Evolutionary conservation across 2,329 filamentous ascomycete species (phyloP), one percentile per base, ranked within the genome.

Genomic region (Fusarium napiforme): DNA sequence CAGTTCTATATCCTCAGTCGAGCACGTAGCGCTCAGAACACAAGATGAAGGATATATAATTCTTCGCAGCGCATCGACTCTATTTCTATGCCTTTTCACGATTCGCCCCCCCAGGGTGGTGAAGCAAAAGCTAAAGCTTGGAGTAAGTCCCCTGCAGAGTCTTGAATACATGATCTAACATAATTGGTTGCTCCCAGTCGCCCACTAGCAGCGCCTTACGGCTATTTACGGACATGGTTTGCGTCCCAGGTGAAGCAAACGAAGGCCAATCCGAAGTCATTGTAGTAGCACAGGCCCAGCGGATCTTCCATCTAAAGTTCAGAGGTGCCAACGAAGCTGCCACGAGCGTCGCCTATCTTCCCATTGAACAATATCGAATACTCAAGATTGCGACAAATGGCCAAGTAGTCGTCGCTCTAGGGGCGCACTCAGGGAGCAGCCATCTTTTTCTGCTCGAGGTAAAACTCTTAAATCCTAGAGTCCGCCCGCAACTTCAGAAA

Each of bases 401-500:
- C 7, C 12, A n/a, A 16, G 9, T 49, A 30, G 26, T n/a, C 3
- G 12, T 49, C 4, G 28, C 46, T 32, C 5, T 49, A 11, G 46
- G 46, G 10, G 46, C 28, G 5, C 28, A n/a, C 28, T 49, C 28
- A 5, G 46, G 19, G 4, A 32, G 46, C 9, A 32, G 21, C 7
- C 46, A 18, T 1, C 19, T 49, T n/a, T 21, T 32, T 8, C 46
- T 49, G 3, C 28, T 49, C 4, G 26, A 49, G 28, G 26, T 49
- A 7, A 49, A 49, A 7, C 46, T 47, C 19, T 15, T 12, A 2
- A 32, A 0, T 16, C 9, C 19, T 12, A n/a, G 2, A 0, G 28
- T 16, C 4, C 46, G 28, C 3, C 28, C 46, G 4, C 12, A 49
- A 30, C 12, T 32, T 49, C 19, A 4, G 4, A n/a, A 3, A 7